A percentile compares a stretch with the other conserved stretches of the same genome.
Evolutionary conservation across 306 rosid genomes (phyloP).

Genomic region (Mimosa bimucronata): DNA sequence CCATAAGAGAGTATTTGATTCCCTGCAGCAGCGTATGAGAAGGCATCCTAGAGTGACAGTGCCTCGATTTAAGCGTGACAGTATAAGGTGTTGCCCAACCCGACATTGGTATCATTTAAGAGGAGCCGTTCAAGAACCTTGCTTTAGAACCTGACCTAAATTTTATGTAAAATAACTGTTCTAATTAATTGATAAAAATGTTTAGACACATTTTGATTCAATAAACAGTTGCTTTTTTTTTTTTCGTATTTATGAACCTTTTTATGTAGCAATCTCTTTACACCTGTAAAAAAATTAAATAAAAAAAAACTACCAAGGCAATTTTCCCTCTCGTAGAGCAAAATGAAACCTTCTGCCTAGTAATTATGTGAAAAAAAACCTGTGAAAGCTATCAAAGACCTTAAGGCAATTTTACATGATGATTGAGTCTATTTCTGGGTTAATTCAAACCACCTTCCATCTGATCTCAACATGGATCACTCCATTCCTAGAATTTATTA

Average conservation of each 20-base stretch:
- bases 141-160: no score
- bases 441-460: slow-evolving; percentile 59
- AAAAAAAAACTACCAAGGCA: not conserved
- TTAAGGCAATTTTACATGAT: not conserved
- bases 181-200: not conserved
- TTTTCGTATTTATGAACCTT: not conserved
- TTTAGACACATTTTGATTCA: not conserved
- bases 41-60: no score
- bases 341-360: not conserved
- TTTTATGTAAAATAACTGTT: no score
- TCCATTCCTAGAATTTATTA: slow-evolving; percentile 79
- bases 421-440: not conserved
- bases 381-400: not conserved
- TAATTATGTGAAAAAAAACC: not conserved
- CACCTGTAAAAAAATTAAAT: not conserved
- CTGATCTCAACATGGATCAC: slow-evolving; percentile 71
- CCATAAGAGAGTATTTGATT: no score
- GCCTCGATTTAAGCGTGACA: no score
- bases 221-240: not conserved
- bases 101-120: no score
- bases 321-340: not conserved
- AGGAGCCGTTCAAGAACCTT: no score
- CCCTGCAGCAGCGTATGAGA: no score
- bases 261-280: not conserved
- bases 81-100: no score